These are phyloP conservation scores for Platismatia glauca DNA, from an alignment of 495 filamentous ascomycete species.

Conservation along the genomic window DNA sequence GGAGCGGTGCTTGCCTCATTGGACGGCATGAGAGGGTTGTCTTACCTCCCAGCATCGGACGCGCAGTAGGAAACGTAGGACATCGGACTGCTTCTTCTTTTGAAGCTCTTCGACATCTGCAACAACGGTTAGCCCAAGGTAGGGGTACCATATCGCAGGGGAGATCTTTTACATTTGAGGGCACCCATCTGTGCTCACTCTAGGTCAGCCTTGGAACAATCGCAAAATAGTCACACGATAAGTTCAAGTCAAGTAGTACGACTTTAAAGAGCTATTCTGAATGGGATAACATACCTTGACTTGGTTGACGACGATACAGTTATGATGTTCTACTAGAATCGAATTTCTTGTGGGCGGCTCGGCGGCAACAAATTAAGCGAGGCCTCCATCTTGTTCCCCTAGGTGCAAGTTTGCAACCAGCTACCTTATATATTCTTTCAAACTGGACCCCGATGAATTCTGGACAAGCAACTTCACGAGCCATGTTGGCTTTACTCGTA, in stretches of 20 bases:
- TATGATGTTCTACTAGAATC: neutral
- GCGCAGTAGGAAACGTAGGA: slow-evolving; percentile 97
- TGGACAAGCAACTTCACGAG: too few relatives aligned
- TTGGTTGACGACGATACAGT: neutral
- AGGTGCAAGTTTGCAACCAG: too few relatives aligned
- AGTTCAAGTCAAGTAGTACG: slow-evolving; percentile 7
- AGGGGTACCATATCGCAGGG: neutral
- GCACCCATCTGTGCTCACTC: slow-evolving; percentile 61
- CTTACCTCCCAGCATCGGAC: slow-evolving; percentile 99
- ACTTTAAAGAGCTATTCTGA: neutral
- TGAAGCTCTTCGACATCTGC: slow-evolving; percentile 91
- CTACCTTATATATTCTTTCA: too few relatives aligned
- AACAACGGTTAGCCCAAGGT: neutral
- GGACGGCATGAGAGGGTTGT: slow-evolving; percentile 40
- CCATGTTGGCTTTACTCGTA: neutral
- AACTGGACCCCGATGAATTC: neutral
- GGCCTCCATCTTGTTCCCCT: too few relatives aligned
- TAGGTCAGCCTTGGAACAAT: slow-evolving; percentile 19
- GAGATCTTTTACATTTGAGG: slow-evolving; percentile 56
- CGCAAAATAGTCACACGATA: neutral
- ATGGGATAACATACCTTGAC: slow-evolving; percentile 11
- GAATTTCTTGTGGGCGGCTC: slow-evolving; percentile 5
- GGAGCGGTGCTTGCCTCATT: slow-evolving; percentile 3
- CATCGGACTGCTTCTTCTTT: slow-evolving; percentile 99
- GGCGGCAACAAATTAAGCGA: slow-evolving; percentile 8